A percentile compares a stretch with the other conserved stretches of the same genome.
phyloP scores from a whole-genome alignment of 139 green algal species.

The Chlamydomonas sp. region DNA sequence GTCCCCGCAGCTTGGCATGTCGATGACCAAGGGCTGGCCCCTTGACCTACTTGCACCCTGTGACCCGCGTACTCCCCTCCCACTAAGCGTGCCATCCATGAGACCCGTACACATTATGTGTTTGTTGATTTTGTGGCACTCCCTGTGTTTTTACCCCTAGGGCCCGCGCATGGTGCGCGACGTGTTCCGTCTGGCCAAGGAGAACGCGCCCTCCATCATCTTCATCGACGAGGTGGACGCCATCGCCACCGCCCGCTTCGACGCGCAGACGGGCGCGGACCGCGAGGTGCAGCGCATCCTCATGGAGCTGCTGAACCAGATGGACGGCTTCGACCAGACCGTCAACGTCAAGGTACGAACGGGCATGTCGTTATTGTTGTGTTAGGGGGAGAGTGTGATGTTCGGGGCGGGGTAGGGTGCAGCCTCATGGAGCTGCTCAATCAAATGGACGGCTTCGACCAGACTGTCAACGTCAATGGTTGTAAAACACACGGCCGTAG shows the following conservation, averaged over 20 bases:
- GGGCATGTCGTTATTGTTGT: neutral
- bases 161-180: slow-evolving; percentile 98
- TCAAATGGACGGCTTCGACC: slow-evolving; percentile 99
- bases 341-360: slow-evolving; percentile 74
- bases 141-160: slow-evolving; percentile 38
- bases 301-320: slow-evolving; percentile 99
- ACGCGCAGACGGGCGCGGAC: slow-evolving; percentile 81
- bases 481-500: too few species aligned
- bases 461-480: slow-evolving; percentile 85
- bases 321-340: slow-evolving; percentile 99
- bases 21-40: too few species aligned
- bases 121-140: neutral
- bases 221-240: slow-evolving; percentile 99
- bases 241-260: slow-evolving; percentile 97
- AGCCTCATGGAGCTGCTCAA: slow-evolving; percentile 99
- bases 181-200: slow-evolving; percentile 98
- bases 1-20: too few species aligned
- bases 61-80: neutral
- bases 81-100: neutral
- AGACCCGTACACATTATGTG: neutral
- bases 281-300: slow-evolving; percentile 99
- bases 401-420: slow-evolving; percentile 92
- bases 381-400: neutral
- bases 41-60: too few species aligned
- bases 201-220: slow-evolving; percentile 98